Base-by-base conservation (phyloP, 169 alveolate species). In the Plasmodium inui region DNA sequence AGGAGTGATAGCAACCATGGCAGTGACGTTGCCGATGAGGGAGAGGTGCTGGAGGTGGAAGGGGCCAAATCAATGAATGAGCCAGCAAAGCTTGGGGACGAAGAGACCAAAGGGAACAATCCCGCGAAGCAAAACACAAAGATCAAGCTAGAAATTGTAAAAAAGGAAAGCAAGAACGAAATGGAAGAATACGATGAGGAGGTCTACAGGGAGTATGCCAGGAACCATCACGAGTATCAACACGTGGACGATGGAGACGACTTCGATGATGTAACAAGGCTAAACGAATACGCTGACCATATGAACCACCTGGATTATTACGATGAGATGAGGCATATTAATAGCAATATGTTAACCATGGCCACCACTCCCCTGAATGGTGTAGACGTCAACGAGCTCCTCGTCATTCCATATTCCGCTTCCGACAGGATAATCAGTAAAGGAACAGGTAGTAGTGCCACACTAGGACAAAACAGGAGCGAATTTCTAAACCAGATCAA, bases 401-500 rank as follows among this genome's bases (percentile, higher is more conserved):
- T 91, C 39, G 91, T 91, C 17, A 91, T 91, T 46, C 92, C 95
- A 1, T 91, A 91, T 70, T 44, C 90, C 5, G 67, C 84, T 14
- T 14, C 34, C 19, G 92, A 91, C 53, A 91, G 84, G 9, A 72
- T 81, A 46, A 70, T 39, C 1, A 79, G 50, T 57, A 82, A 91
- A 53, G 95, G 70, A 91, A 39, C 83, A 19, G 14, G 9, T 19
- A 9, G 70, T 91, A 82, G 12, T 57, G 22, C 67, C 37, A n/a
- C 12, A 28, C 10, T 32, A 22, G 92, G 82, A 55, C 83, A 72
- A 30, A 70, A 82, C 74, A 76, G 70, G 30, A 34, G 76, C 37
- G 92, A 81, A 67, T 78, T n/a, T 70, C 5, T 82, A 44, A 91
- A 91, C 50, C 92, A 91, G 55, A 70, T 82, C n/a, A 91, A 91